A percentile compares a stretch with the other conserved stretches of the same genome.
Conservation (phyloP, 2,329 filamentous ascomycete species). For the Pestalotiopsis sp. region DNA sequence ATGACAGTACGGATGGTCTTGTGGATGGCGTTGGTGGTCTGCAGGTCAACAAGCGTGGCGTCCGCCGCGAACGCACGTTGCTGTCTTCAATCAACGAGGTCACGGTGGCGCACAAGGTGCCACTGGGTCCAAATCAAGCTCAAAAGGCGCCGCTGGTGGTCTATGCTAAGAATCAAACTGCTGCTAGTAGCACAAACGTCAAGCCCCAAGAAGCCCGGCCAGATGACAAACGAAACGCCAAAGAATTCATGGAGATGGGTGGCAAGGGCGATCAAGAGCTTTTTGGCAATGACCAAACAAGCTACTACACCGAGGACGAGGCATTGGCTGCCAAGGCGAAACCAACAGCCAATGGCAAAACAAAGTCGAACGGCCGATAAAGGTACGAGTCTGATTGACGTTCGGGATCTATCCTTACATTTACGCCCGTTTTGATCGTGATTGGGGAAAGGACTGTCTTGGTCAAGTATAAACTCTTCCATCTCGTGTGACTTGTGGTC, state of each 20-base stretch:
- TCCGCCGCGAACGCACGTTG: conserved; percentile 81
- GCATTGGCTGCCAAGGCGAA: conserved; percentile 33
- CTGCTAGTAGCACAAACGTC: conserved; percentile 44
- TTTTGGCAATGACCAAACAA: conserved; percentile 65
- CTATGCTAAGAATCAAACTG: conserved; percentile 70
- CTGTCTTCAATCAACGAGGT: conserved; percentile 82
- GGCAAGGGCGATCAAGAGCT: conserved; percentile 83
- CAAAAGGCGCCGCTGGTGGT: conserved; percentile 69
- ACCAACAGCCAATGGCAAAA: conserved; percentile 27
- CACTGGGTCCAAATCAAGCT: conserved; percentile 59
- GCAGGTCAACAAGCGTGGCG: conserved; percentile 81
- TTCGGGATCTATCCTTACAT: not conserved
- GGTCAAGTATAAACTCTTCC: not conserved
- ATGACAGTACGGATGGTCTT: conserved; percentile 90
- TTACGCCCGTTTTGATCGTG: not conserved
- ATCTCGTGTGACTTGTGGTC: not conserved
- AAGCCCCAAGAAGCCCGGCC: conserved; percentile 65
- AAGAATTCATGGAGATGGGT: conserved; percentile 83
- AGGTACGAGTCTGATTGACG: not conserved
- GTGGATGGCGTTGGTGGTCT: conserved; percentile 83
- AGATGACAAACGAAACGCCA: conserved; percentile 65
- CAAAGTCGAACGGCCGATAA: conserved; percentile 25
- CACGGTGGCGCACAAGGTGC: conserved; percentile 53
- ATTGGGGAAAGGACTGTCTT: not conserved
- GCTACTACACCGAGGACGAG: conserved; percentile 50